phyloP scores from a whole-genome alignment of 345 rosid species.

The Ceriops tagal region DNA sequence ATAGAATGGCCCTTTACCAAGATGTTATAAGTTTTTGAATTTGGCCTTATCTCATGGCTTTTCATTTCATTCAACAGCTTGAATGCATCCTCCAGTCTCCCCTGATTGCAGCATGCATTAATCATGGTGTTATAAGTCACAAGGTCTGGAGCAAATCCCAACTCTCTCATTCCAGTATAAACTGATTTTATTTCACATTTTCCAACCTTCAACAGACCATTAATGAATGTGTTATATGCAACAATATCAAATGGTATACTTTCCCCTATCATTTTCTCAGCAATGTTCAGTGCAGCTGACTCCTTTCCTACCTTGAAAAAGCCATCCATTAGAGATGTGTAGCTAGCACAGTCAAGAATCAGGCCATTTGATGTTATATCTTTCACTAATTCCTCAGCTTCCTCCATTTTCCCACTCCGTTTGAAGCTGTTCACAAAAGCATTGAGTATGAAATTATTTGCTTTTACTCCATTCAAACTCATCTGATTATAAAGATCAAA shows the following conservation, averaged over 20 bases:
- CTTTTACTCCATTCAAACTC: slow-evolving; percentile 55
- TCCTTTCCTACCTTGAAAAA: slow-evolving; percentile 73
- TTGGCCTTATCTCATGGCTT: slow-evolving; percentile 47
- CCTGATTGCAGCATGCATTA: slow-evolving; percentile 53
- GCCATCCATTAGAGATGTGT: slow-evolving; percentile 87
- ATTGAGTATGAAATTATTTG: slow-evolving; percentile 56
- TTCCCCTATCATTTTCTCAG: slow-evolving; percentile 66
- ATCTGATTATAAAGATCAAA: slow-evolving; percentile 59
- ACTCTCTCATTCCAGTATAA: slow-evolving; percentile 53
- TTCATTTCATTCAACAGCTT: slow-evolving; percentile 73
- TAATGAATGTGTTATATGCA: slow-evolving; percentile 71
- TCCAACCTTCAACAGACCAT: slow-evolving; percentile 60
- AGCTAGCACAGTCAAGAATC: slow-evolving; percentile 63
- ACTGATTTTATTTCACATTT: slow-evolving; percentile 51
- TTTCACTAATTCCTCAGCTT: slow-evolving; percentile 44
- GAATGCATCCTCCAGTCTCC: slow-evolving; percentile 48
- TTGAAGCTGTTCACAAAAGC: slow-evolving; percentile 61
- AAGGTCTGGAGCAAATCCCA: slow-evolving; percentile 67
- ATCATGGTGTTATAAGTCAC: slow-evolving; percentile 76
- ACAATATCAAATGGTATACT: slow-evolving; percentile 62
- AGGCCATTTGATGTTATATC: slow-evolving; percentile 55
- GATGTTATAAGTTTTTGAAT: slow-evolving; percentile 58
- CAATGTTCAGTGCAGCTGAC: slow-evolving; percentile 59
- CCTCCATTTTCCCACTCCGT: slow-evolving; percentile 53
- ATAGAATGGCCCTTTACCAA: slow-evolving; percentile 48